Conservation (phyloP, 1,284 basidiomycete species). For the Boletus mariae region DNA sequence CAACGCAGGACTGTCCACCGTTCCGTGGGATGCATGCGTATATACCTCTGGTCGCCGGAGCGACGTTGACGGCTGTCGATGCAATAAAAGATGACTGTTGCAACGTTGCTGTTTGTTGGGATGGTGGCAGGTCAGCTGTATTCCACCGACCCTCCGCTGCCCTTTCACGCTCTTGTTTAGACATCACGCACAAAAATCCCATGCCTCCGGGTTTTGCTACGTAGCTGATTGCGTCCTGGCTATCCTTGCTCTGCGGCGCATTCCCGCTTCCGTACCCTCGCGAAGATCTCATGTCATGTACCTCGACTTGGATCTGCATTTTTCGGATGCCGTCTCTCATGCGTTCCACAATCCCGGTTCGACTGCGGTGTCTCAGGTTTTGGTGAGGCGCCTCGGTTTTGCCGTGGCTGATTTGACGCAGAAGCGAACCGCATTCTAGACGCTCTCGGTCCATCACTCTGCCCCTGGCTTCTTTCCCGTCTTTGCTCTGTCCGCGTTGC, state of each 20-base stretch:
- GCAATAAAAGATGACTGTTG: constrained; percentile 52
- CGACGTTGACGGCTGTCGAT: constrained; percentile 69
- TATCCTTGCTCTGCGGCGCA: constrained; percentile 57
- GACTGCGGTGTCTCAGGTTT: constrained; percentile 46
- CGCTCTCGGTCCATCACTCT: constrained; percentile 81
- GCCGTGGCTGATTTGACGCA: not conserved
- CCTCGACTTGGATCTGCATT: constrained; percentile 90
- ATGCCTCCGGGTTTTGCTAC: constrained; percentile 90
- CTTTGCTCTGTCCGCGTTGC: constrained; percentile 52
- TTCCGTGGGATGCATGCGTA: constrained; percentile 73
- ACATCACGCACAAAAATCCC: constrained; percentile 73
- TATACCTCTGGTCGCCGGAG: constrained; percentile 70
- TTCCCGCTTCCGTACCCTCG: constrained; percentile 9
- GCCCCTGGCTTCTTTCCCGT: constrained; percentile 82
- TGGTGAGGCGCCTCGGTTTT: constrained; percentile 40
- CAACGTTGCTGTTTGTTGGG: constrained; percentile 78
- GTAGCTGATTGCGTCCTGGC: constrained; percentile 87
- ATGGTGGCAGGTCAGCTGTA: constrained; percentile 64
- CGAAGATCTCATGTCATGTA: constrained; percentile 76
- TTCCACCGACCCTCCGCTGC: not conserved
- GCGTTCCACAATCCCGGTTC: constrained; percentile 56
- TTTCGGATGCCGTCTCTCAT: constrained; percentile 82
- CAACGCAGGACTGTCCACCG: constrained; percentile 72
- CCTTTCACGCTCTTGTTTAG: constrained; percentile 34
- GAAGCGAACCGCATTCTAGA: constrained; percentile 37